phyloP scores from a whole-genome alignment of 2,329 filamentous ascomycete genomes.

The Sclerotinia sclerotiorum region DNA sequence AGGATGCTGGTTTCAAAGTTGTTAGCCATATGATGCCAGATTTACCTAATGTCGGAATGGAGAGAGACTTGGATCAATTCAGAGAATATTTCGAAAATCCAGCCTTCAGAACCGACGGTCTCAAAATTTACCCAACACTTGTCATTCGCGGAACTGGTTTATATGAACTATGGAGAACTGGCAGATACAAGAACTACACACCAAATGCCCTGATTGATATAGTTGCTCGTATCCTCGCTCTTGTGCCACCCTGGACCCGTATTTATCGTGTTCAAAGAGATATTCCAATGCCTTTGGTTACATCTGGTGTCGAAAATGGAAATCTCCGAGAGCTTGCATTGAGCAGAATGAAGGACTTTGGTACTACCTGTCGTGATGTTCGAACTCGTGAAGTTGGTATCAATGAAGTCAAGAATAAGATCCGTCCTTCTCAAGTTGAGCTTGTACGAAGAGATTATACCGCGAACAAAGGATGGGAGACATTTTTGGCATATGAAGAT shows the following conservation, averaged over 20 bases:
- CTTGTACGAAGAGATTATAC: constrained; percentile 90
- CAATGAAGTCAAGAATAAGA: constrained; percentile 99
- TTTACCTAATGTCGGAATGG: constrained; percentile 96
- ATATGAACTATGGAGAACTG: constrained; percentile 96
- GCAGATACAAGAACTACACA: constrained; percentile 97
- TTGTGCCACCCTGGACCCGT: constrained; percentile 95
- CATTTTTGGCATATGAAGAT: constrained; percentile 96
- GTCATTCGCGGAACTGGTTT: constrained; percentile 95
- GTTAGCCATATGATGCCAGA: constrained; percentile 99
- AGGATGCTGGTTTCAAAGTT: constrained; percentile 98
- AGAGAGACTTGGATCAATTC: constrained; percentile 95
- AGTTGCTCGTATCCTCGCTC: constrained; percentile 89
- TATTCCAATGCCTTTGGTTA: constrained; percentile 99
- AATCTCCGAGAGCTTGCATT: constrained; percentile 91
- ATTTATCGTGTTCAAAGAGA: constrained; percentile 98
- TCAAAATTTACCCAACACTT: constrained; percentile 97
- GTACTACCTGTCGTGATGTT: constrained; percentile 93
- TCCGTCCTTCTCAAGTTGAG: constrained; percentile 93
- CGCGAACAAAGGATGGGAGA: constrained; percentile 97
- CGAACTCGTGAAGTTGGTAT: constrained; percentile 95
- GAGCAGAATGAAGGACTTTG: constrained; percentile 99
- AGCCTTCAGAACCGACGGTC: constrained; percentile 89
- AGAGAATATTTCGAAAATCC: constrained; percentile 97
- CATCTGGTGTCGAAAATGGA: constrained; percentile 95
- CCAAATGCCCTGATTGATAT: constrained; percentile 95